Evolutionary conservation across 192 early-diverging fungal species (phyloP), one percentile per base, ranked within the genome.

Genomic region (Spizellomyces sp.): DNA sequence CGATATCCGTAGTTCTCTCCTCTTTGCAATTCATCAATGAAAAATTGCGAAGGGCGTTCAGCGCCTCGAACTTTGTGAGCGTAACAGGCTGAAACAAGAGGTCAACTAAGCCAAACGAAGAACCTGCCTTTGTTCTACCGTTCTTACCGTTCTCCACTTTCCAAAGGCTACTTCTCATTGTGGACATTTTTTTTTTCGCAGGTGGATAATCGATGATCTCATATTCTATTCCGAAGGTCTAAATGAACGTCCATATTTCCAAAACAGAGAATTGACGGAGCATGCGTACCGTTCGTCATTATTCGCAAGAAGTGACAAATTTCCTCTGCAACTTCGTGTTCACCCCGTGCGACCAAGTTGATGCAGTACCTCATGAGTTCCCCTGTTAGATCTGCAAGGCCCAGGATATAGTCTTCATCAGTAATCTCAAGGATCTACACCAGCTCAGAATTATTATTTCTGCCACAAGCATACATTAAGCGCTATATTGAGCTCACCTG

Each of bases 341-440:
- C 78, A 42, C 81, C 78, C 65, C 79, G 81, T 0, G 75, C 77
- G 14, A 89, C 71, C 17, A 72, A 65, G 52, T 86, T 86, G 71
- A 88, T 86, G 6, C 77, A 77, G 12, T 81, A 74, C 54, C 86
- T 75, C 86, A 89, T 88, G 27, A 89, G 60, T 62, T 88, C 86
- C 54, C 87, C 87, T 8, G 84, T 87, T 42, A 89, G 80, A 71
- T 88, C 86, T 9, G 84, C 86, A 12, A 89, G 64, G 9, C 87
- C 87, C 5, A 84, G 64, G 19, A 88, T 12, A 64, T 87, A 88
- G 50, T 87, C 83, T 46, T 83, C 77, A 10, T 81, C 73, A 9
- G 83, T 75, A 8, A 87, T 61, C 17, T 71, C 8, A 14, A 83
- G 55, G 41, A 75, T 63, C 81, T 81, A 27, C 59, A 14, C 12